A percentile compares a stretch with the other conserved stretches of the same genome.
phyloP scores from a whole-genome alignment of 768 basidiomycete species.

The Cantharellus anzutake region DNA sequence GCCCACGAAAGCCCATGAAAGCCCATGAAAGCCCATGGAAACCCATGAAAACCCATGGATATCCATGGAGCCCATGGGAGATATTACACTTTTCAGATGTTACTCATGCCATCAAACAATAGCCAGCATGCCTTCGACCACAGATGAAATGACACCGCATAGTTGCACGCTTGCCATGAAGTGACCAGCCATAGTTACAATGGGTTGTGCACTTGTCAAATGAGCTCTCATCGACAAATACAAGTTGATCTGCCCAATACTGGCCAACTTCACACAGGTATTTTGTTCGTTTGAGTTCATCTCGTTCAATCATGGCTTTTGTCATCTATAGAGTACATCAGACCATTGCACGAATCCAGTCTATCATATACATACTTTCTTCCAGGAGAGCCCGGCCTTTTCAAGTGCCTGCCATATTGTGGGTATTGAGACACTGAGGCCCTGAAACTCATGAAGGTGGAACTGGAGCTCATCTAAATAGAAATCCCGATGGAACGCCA shows the following conservation, averaged over 20 bases:
- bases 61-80: no score
- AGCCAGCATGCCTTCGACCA: neutral
- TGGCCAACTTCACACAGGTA: neutral
- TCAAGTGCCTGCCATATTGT: neutral
- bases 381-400: neutral
- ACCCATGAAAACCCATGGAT: no score
- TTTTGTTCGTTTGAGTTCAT: neutral
- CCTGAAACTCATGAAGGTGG: neutral
- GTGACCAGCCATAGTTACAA: neutral
- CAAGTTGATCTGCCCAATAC: constrained; percentile 1
- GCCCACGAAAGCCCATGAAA: no score
- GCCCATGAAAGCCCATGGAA: no score
- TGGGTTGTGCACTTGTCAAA: constrained; percentile 1
- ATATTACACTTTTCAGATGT: neutral
- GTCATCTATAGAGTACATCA: neutral
- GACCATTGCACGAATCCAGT: neutral
- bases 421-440: neutral
- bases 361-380: neutral
- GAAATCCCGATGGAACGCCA: no score
- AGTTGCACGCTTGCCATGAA: neutral
- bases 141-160: neutral
- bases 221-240: constrained; percentile 5
- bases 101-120: neutral
- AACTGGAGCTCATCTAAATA: no score
- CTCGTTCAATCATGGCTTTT: neutral